These are phyloP conservation scores for Pilobolus umbonatus DNA, from an alignment of 192 early-diverging fungal genomes.

Conservation along the genomic window DNA sequence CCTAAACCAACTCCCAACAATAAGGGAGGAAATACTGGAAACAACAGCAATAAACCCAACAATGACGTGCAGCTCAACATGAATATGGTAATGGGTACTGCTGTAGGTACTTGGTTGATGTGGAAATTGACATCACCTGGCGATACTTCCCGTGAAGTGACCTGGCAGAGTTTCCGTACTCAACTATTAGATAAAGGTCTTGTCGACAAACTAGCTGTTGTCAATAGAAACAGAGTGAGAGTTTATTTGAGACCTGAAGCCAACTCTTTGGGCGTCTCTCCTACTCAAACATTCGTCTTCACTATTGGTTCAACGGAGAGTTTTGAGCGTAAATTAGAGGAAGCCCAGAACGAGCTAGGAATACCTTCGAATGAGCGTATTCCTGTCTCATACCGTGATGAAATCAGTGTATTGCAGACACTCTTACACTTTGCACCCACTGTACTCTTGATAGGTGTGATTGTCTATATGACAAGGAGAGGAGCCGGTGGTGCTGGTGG, in stretches of 20 bases:
- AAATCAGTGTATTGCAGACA: slow-evolving; percentile 67
- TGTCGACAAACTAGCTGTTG: slow-evolving; percentile 84
- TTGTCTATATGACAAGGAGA: slow-evolving; percentile 84
- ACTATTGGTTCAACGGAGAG: slow-evolving; percentile 92
- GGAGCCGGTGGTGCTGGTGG: slow-evolving; percentile 55
- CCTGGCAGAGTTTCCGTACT: slow-evolving; percentile 89
- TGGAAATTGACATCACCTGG: slow-evolving; percentile 43
- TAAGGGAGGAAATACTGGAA: not conserved
- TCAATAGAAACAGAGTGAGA: slow-evolving; percentile 81
- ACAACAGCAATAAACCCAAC: slow-evolving; percentile 17
- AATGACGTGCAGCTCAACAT: slow-evolving; percentile 42
- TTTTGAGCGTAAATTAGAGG: slow-evolving; percentile 88
- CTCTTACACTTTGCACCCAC: slow-evolving; percentile 93
- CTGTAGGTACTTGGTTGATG: slow-evolving; percentile 46
- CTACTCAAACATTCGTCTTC: slow-evolving; percentile 59
- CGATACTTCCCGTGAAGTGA: slow-evolving; percentile 67
- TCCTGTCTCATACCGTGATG: slow-evolving; percentile 86
- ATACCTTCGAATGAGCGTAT: slow-evolving; percentile 89
- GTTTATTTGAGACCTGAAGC: slow-evolving; percentile 74
- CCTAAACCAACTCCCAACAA: slow-evolving; percentile 25
- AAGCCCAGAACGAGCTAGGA: slow-evolving; percentile 86
- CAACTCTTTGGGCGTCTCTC: slow-evolving; percentile 29
- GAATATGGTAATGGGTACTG: slow-evolving; percentile 37
- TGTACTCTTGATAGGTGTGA: slow-evolving; percentile 78
- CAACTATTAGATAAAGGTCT: slow-evolving; percentile 87